These are phyloP conservation scores for Yarrowia alimentaria DNA, from an alignment of 805 yeast genomes.

Conservation along the genomic window DNA sequence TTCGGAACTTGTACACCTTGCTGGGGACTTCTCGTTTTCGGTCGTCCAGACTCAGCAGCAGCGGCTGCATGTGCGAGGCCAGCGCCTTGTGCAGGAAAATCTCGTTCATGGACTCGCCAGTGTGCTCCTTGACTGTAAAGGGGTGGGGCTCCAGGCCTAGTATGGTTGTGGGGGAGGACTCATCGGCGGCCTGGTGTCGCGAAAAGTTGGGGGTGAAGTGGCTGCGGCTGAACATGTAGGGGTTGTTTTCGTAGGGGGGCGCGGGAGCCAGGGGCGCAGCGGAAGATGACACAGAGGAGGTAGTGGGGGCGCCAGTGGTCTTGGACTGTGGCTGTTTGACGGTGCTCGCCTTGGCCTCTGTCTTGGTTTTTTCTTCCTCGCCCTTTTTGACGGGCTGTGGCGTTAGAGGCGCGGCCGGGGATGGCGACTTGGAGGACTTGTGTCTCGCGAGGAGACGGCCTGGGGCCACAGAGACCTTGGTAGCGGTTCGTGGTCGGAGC, in stretches of 20 bases:
- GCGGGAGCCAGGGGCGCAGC: slow-evolving; percentile 20
- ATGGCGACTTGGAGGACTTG: slow-evolving; percentile 28
- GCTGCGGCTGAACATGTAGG: slow-evolving; percentile 9
- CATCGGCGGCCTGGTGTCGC: slow-evolving; percentile 6
- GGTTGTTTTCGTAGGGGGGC: slow-evolving; percentile 23
- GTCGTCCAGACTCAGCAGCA: slow-evolving; percentile 18
- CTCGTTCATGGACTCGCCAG: slow-evolving; percentile 22
- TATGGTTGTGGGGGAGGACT: slow-evolving; percentile 1
- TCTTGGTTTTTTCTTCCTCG: slow-evolving; percentile 13
- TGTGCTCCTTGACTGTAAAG: slow-evolving; percentile 21
- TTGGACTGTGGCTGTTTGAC: neutral
- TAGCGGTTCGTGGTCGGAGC: slow-evolving; percentile 9
- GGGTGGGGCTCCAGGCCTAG: slow-evolving; percentile 23
- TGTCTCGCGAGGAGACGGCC: slow-evolving; percentile 1
- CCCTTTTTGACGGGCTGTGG: slow-evolving; percentile 23
- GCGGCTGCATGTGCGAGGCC: slow-evolving; percentile 20
- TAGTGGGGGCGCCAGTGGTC: slow-evolving; percentile 5
- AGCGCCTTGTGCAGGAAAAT: slow-evolving; percentile 23
- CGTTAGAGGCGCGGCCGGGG: slow-evolving; percentile 7
- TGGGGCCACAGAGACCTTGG: slow-evolving; percentile 4
- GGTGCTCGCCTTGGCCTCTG: slow-evolving; percentile 2
- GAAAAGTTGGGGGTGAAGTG: slow-evolving; percentile 17
- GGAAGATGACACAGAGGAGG: slow-evolving; percentile 4
- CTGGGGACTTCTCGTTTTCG: slow-evolving; percentile 15
- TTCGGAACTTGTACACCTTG: slow-evolving; percentile 24